A percentile compares a stretch with the other conserved stretches of the same genome.
Conservation (phyloP, 306 rosid species). For the Neltuma alba region DNA sequence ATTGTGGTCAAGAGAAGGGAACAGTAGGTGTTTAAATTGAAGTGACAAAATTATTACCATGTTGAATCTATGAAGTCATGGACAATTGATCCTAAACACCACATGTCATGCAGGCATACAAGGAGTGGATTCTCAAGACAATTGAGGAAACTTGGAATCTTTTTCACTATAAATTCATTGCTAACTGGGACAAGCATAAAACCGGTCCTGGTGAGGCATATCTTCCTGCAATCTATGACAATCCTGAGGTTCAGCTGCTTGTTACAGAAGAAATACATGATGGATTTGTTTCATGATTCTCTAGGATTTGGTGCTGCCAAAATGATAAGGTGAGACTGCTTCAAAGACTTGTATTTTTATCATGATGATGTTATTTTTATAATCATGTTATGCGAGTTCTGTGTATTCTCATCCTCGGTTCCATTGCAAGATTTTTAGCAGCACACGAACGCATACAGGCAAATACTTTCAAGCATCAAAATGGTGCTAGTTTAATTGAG, state of each 20-base stretch:
- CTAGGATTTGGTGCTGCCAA: not conserved
- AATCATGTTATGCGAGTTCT: not conserved
- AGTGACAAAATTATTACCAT: not conserved
- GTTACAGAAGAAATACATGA: not conserved
- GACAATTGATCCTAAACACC: constrained; percentile 1
- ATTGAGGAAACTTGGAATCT: constrained; percentile 80
- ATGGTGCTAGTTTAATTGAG: not conserved
- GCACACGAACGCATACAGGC: not conserved
- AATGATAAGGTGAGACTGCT: not conserved
- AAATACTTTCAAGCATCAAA: not conserved
- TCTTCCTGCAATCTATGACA: not conserved
- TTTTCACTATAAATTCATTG: constrained; percentile 59
- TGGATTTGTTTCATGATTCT: not conserved
- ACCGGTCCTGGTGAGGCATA: not conserved
- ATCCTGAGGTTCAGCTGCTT: not conserved
- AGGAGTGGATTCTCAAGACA: constrained; percentile 84
- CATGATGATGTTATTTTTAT: not conserved
- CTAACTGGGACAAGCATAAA: constrained; percentile 61
- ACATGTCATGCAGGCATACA: constrained; percentile 59
- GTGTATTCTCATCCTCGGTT: not conserved
- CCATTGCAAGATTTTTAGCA: not conserved
- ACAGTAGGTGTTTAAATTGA: not conserved
- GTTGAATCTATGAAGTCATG: constrained; percentile 1
- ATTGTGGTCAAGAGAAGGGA: not conserved
- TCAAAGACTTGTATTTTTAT: constrained; percentile 3